Base-by-base conservation (phyloP, 768 basidiomycete species). In the Paxillus involutus region DNA sequence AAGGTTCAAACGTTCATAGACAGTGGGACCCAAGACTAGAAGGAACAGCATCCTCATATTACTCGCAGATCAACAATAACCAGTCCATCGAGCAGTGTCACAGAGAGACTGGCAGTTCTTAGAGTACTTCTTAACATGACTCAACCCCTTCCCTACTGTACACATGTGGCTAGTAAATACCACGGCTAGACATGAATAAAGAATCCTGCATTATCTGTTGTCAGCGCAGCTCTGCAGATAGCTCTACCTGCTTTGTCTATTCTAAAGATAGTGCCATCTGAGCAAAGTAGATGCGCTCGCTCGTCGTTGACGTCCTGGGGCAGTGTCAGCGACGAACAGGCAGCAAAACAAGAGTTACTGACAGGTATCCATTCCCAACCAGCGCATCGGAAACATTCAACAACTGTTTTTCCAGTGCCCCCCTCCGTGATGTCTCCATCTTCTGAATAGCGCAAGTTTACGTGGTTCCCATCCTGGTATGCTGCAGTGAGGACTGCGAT, bases 331-430 rank as follows among this genome's bases (percentile, higher is more conserved):
- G 43, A 50, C 33, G 51, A 36, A 4, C 41, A 29, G 39, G 17
- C 45, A 17, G 43, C 43, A 35, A 53, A 55, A 57, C 19, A 26
- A 21, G 32, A 30, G 30, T 4, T 36, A 74, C 84, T 63, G 63
- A 93, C 91, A 17, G 94, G 94, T 40, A 75, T 75, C 94, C 94
- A 97, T 59, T 89, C 85, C 86, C 93, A 95, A 7, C 86, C 86
- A 14, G 80, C 81, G 59, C 85, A 88, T 24, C 93, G 79, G 47
- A 86, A 77, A 61, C 89, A 89, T 68, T 97, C 94, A 0, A 92
- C 83, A 4, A 91, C 81, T 0, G 73, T 58, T 14, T 73, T 73
- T 12, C 86, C 83, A 6, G 74, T 70, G 11, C 75, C 77, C n/a
- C 73, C 73, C 0, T 69, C 56, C 1, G 63, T 70, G 26, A 78